Conservation (phyloP, 208 protist species). For the Herpetomonas tarakana region DNA sequence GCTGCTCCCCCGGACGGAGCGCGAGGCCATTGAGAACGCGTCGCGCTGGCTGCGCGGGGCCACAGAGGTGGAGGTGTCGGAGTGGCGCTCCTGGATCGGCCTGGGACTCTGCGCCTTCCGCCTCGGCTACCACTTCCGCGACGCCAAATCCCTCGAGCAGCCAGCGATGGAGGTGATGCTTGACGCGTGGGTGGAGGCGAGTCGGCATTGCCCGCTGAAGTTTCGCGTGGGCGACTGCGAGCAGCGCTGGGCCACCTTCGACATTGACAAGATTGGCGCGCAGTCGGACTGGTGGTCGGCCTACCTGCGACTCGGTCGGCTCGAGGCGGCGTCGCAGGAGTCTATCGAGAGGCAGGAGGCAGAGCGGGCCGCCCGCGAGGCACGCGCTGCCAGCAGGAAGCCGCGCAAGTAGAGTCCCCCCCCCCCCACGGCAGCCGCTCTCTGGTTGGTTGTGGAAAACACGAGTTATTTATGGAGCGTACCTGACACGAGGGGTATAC, state of each 20-base stretch:
- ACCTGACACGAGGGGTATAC: too few species aligned
- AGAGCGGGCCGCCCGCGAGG: conserved; percentile 9
- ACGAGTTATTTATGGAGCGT: background rate
- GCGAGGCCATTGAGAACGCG: conserved; percentile 66
- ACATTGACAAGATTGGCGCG: conserved; percentile 35
- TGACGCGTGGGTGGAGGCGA: conserved; percentile 78
- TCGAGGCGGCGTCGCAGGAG: conserved; percentile 35
- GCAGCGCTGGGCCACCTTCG: conserved; percentile 59
- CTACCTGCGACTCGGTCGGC: conserved; percentile 64
- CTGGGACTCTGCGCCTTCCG: conserved; percentile 76
- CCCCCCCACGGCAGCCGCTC: too few species aligned
- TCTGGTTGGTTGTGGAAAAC: too few species aligned
- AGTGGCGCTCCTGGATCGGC: conserved; percentile 82
- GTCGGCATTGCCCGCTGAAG: conserved; percentile 66
- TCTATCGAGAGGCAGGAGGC: conserved; percentile 12
- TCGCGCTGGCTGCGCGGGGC: conserved; percentile 65
- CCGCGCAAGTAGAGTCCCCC: background rate
- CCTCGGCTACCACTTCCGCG: conserved; percentile 72
- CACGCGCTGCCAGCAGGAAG: background rate
- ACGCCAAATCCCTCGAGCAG: conserved; percentile 38
- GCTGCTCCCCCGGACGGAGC: conserved; percentile 66
- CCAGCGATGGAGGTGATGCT: conserved; percentile 81
- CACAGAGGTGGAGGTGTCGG: conserved; percentile 62
- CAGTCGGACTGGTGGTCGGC: conserved; percentile 58
- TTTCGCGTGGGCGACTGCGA: conserved; percentile 71